A percentile compares a stretch with the other conserved stretches of the same genome.
Evolutionary conservation across 2,329 filamentous ascomycete genomes (phyloP).

Genomic region (Immersiporthe knoxdaviesiana): DNA sequence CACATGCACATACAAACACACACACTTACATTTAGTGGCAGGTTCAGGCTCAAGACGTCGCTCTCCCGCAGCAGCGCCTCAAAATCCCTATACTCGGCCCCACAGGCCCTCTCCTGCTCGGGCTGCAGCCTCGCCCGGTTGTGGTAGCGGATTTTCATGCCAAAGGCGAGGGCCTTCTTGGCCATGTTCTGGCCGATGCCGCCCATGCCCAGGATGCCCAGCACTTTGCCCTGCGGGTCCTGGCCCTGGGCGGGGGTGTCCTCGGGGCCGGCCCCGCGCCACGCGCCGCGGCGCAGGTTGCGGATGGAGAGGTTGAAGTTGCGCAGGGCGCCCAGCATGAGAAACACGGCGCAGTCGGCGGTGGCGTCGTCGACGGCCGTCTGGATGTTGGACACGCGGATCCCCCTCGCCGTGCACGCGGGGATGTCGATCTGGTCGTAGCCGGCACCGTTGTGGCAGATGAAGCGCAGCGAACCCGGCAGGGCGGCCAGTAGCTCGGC

Average conservation of each 20-base stretch:
- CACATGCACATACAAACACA: no score
- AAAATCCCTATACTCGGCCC: conserved; percentile 71
- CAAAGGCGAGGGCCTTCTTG: conserved; percentile 73
- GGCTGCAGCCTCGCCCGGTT: conserved; percentile 67
- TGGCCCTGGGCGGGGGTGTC: conserved; percentile 45
- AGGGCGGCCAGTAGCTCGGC: conserved; percentile 66
- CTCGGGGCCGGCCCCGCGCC: conserved; percentile 57
- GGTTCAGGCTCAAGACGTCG: conserved; percentile 79
- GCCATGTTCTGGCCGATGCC: conserved; percentile 81
- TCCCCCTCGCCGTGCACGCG: conserved; percentile 67
- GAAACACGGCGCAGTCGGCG: conserved; percentile 78
- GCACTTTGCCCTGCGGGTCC: conserved; percentile 64
- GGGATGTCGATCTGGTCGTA: conserved; percentile 81
- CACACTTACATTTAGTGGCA: conserved; percentile 80
- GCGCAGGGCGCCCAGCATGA: conserved; percentile 78
- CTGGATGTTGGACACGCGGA: conserved; percentile 81
- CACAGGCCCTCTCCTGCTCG: conserved; percentile 51
- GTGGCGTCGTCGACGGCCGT: conserved; percentile 81
- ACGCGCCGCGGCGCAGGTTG: conserved; percentile 67
- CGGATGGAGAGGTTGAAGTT: conserved; percentile 71
- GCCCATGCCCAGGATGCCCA: conserved; percentile 85
- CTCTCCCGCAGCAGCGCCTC: conserved; percentile 71
- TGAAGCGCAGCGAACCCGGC: conserved; percentile 57
- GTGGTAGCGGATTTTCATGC: conserved; percentile 75
- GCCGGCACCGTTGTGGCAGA: conserved; percentile 73